Percentiles rank a stretch among this genome's conserved stretches.
Evolutionary conservation across 2,329 filamentous ascomycete species (phyloP).

Genomic region (Teratosphaeria zuluensis): DNA sequence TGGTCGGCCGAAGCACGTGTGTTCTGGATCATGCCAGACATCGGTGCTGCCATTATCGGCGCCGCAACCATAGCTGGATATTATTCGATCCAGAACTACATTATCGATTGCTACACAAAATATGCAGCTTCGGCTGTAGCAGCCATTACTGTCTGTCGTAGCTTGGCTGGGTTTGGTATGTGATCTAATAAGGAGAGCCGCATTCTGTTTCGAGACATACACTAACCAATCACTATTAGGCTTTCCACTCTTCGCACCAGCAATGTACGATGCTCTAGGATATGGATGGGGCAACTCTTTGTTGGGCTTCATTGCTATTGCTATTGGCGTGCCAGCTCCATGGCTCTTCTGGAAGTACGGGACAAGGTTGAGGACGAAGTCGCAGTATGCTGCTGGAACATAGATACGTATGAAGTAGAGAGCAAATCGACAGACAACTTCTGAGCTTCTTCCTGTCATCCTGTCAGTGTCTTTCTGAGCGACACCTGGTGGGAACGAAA

Average conservation of each 20-base stretch:
- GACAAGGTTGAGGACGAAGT: constrained; percentile 17
- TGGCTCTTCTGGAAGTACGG: constrained; percentile 32
- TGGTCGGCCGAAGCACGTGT: constrained; percentile 36
- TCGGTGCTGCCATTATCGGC: constrained; percentile 46
- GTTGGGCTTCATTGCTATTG: constrained; percentile 45
- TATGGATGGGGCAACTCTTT: constrained; percentile 42
- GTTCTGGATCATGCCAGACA: constrained; percentile 51
- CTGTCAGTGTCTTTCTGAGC: too few species aligned
- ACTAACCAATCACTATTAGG: constrained; percentile 15
- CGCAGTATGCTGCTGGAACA: constrained; percentile 16
- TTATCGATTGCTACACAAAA: constrained; percentile 43
- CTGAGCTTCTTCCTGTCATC: not conserved
- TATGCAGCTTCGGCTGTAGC: constrained; percentile 41
- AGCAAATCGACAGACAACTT: not conserved
- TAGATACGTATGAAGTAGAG: not conserved
- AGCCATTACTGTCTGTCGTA: constrained; percentile 44
- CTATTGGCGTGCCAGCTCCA: constrained; percentile 39
- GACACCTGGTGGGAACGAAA: too few species aligned
- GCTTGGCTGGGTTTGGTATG: constrained; percentile 39
- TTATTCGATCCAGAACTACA: constrained; percentile 49
- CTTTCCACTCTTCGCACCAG: constrained; percentile 49
- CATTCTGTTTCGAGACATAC: not conserved
- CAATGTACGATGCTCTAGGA: constrained; percentile 35
- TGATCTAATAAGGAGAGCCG: too few species aligned
- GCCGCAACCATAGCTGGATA: constrained; percentile 39